Evolutionary conservation across 331 rosid genomes (phyloP).

Genomic region (Telfairia occidentalis): DNA sequence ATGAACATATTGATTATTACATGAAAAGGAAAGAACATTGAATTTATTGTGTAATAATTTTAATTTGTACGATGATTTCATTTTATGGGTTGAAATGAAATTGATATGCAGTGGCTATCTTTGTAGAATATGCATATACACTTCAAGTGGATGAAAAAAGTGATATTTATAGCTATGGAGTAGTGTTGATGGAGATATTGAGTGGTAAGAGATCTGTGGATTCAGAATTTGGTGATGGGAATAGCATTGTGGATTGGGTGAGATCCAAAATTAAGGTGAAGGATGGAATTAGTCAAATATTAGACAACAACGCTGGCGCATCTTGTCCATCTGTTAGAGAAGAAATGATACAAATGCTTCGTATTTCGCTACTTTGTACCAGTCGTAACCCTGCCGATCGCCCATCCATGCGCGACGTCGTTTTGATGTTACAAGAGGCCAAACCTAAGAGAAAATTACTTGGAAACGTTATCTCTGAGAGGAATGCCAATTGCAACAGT

Average conservation of each 20-base stretch:
- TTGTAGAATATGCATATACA: constrained; percentile 81
- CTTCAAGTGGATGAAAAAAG: constrained; percentile 95
- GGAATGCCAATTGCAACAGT: constrained; percentile 9
- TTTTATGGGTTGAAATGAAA: no score
- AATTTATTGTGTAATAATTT: no score
- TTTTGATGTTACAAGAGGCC: constrained; percentile 76
- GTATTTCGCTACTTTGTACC: constrained; percentile 80
- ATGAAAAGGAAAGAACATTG: no score
- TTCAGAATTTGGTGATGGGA: constrained; percentile 74
- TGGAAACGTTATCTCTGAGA: constrained; percentile 8
- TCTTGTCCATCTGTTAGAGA: constrained; percentile 50
- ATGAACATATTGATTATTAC: no score
- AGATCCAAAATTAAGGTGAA: constrained; percentile 44
- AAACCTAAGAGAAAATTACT: constrained; percentile 62
- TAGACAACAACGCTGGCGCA: constrained; percentile 67
- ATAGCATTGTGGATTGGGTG: constrained; percentile 87
- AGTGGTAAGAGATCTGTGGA: constrained; percentile 58
- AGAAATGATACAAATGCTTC: constrained; percentile 81
- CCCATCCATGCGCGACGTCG: constrained; percentile 88
- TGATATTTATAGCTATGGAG: constrained; percentile 86
- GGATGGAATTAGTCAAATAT: constrained; percentile 37
- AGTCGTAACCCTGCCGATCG: constrained; percentile 66
- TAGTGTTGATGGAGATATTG: constrained; percentile 71
- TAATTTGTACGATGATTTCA: no score
- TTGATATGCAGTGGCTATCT: no score